These are phyloP conservation scores for Blepharisma undulans DNA, from an alignment of 169 alveolate genomes.

Conservation along the genomic window DNA sequence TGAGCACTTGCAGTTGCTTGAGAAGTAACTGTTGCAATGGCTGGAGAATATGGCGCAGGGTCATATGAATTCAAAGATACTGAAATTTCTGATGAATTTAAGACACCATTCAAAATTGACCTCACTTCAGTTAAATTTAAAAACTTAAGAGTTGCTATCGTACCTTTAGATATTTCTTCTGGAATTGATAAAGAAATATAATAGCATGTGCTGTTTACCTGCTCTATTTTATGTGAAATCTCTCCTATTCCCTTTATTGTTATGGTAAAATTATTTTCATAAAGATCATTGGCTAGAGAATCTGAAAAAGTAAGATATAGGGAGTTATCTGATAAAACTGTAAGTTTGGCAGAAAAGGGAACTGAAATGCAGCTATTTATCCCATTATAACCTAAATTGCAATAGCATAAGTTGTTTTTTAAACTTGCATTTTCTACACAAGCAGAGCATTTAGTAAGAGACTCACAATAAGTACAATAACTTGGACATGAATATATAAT, in stretches of 20 bases:
- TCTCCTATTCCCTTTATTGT: not conserved
- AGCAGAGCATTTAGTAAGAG: not conserved
- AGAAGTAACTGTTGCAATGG: not conserved
- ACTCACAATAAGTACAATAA: not conserved
- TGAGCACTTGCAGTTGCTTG: not conserved
- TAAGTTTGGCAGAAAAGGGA: not conserved
- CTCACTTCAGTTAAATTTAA: not conserved
- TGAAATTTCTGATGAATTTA: not conserved
- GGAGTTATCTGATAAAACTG: not conserved
- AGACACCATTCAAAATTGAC: not conserved
- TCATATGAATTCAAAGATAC: not conserved
- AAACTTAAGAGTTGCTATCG: not conserved
- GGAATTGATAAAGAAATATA: not conserved
- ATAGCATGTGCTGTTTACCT: not conserved
- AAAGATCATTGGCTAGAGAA: not conserved
- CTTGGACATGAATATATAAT: not conserved
- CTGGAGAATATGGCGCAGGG: not conserved
- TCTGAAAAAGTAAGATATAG: not conserved
- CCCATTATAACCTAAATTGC: not conserved
- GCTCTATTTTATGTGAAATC: not conserved
- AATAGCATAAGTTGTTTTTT: not conserved
- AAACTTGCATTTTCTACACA: not conserved
- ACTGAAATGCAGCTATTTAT: not conserved
- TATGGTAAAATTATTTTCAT: not conserved
- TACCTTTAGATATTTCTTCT: not conserved